Conservation (phyloP, 352 stramenopile species). For the Globisporangium megalacanthum region DNA sequence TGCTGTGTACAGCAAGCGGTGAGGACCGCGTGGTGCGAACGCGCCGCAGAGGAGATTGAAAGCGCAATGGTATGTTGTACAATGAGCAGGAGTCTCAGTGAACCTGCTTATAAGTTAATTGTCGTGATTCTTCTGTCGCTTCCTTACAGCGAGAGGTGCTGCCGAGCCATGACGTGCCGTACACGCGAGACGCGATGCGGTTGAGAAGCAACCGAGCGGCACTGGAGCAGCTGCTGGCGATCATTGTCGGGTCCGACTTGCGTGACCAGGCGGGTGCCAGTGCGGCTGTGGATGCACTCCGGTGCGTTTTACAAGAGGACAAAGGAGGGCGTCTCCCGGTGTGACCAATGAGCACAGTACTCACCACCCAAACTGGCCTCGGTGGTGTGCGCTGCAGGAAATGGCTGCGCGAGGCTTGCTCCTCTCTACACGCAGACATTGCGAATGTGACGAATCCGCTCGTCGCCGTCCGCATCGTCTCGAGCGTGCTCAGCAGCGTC, state of each 20-base stretch:
- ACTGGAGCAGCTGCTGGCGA: conserved; percentile 8
- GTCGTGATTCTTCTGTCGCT: not conserved
- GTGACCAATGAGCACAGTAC: not conserved
- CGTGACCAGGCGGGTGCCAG: not conserved
- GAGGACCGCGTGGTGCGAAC: conserved; percentile 10
- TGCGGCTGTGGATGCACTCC: conserved; percentile 6
- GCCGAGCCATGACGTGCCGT: not conserved
- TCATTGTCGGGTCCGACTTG: conserved; percentile 1
- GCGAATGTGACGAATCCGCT: conserved; percentile 1
- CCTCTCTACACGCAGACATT: conserved; percentile 4
- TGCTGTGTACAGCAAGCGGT: not conserved
- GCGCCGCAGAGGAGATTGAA: conserved; percentile 10
- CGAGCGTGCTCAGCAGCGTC: conserved; percentile 3
- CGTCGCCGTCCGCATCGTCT: conserved; percentile 8
- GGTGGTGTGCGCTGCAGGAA: not conserved
- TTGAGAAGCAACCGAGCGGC: conserved; percentile 2
- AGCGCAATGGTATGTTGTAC: conserved; percentile 3
- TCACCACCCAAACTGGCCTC: not conserved
- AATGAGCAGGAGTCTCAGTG: not conserved
- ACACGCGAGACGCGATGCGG: not conserved
- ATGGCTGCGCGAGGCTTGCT: conserved; percentile 4
- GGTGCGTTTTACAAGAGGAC: not conserved
- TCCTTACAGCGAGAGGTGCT: not conserved
- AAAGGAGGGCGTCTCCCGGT: not conserved
- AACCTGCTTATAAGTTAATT: not conserved